phyloP scores from a whole-genome alignment of 2,329 filamentous ascomycete species.

The Bertia moriformis region DNA sequence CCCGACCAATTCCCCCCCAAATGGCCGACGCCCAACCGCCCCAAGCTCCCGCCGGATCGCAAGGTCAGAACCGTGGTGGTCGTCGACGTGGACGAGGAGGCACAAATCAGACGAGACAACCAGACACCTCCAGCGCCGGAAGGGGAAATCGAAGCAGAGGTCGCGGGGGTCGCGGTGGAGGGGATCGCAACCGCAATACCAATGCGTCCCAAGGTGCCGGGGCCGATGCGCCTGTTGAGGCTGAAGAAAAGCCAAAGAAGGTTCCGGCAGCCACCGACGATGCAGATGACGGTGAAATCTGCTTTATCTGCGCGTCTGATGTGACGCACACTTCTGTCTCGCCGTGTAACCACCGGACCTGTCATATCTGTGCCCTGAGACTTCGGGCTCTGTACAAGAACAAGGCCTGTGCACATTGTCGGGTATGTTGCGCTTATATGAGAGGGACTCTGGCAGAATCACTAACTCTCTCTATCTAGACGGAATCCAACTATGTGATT shows the following conservation, averaged over 20 bases:
- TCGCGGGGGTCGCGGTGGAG: neutral
- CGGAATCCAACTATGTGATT: constrained; percentile 61
- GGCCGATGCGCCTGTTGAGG: neutral
- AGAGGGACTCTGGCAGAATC: constrained; percentile 5
- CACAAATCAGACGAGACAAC: neutral
- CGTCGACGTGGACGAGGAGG: neutral
- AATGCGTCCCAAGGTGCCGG: neutral
- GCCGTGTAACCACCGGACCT: constrained; percentile 91
- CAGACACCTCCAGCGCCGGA: neutral
- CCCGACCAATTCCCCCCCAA: no score
- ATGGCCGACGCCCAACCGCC: neutral
- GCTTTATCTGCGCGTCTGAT: constrained; percentile 92
- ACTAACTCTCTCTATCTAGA: constrained; percentile 13
- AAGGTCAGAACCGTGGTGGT: neutral
- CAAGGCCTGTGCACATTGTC: constrained; percentile 90
- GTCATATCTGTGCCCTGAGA: constrained; percentile 85
- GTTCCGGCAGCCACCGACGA: constrained; percentile 20
- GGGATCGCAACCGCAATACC: neutral
- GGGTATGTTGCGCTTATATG: constrained; percentile 37
- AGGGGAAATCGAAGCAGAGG: neutral
- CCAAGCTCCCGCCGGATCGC: neutral
- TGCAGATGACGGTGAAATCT: constrained; percentile 62
- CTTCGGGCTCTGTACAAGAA: constrained; percentile 91
- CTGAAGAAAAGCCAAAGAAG: neutral
- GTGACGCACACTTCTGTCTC: constrained; percentile 78